Evolutionary conservation across 306 rosid species (phyloP), one percentile per base, ranked within the genome.

Genomic region (Sophora flavescens): DNA sequence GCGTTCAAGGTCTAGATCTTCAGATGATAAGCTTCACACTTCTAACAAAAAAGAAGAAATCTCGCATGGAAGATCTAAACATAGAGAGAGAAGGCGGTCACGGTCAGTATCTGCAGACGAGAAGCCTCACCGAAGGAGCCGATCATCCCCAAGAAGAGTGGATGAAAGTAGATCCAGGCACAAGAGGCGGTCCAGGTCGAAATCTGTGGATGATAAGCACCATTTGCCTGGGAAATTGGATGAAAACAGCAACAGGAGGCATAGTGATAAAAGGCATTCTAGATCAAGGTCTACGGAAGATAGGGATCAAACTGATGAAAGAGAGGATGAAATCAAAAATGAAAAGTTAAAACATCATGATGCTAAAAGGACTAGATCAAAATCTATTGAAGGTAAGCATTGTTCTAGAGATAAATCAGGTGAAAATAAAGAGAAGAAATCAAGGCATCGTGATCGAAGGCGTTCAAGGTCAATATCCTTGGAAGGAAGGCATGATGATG

Each of bases 1-100:
- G 81, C 89, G 87, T 70, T 92, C 96, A 2, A 90, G 95, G 76
- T 92, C 97, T 63, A 87, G 82, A 78, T 91, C 98, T 78, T 68
- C 75, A 2, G 95, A 91, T 64, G 87, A 74, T 56, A 89, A 83
- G 75, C 78, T 68, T 79, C 86, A 62, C 48, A 32, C 75, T 9
- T 80, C 47, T 38, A 87, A 75, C 61, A 92, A 78, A 83, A 83
- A 70, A 44, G 89, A 88, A 69, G 93, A 84, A 82, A 17, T 54
- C 16, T 81, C 70, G 71, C 59, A 77, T 61, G 90, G 78, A 68
- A 96, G 85, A 76, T 84, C 85, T 42, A 92, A 87, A 78, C 84
- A 84, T 11, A 84, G 81, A 56, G 91, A 91, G 44, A 80, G 96
- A 83, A 85, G 88, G 87, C 84, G 88, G 50, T 89, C 96, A 33